Conservation (phyloP, 2,329 filamentous ascomycete genomes). For the Trichoderma endophyticum region DNA sequence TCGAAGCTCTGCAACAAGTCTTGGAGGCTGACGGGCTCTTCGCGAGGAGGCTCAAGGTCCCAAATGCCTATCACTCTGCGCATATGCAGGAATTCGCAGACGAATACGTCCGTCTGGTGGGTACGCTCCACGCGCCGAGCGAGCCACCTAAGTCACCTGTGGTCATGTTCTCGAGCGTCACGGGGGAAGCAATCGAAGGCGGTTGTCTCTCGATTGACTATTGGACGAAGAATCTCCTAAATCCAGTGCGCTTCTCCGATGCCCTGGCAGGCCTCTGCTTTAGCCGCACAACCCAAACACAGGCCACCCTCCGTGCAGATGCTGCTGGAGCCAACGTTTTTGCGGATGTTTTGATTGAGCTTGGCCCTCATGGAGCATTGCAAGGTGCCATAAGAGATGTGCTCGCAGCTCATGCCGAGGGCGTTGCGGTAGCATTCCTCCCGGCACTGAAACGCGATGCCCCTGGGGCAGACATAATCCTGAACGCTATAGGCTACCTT, state of each 20-base stretch:
- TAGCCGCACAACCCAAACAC: background rate
- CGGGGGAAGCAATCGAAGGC: background rate
- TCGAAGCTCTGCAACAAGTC: background rate
- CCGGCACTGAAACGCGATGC: background rate
- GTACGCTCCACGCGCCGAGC: background rate
- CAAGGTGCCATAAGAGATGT: conserved; percentile 15
- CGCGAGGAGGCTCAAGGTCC: conserved; percentile 5
- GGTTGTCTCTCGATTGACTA: conserved; percentile 1
- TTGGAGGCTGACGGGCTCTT: conserved; percentile 4
- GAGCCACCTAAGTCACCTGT: background rate
- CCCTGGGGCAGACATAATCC: background rate
- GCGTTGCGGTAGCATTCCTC: background rate
- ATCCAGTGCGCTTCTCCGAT: conserved; percentile 23
- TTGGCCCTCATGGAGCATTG: conserved; percentile 24
- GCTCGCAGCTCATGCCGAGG: background rate
- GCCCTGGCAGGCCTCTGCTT: conserved; percentile 11
- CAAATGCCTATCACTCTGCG: conserved; percentile 14
- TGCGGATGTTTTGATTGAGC: conserved; percentile 22
- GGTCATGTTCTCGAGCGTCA: conserved; percentile 8
- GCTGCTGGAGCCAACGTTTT: background rate
- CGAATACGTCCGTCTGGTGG: conserved; percentile 5
- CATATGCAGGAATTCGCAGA: conserved; percentile 8
- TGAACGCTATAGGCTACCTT: background rate
- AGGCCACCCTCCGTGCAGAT: background rate
- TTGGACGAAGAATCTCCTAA: conserved; percentile 24